A percentile compares a stretch with the other conserved stretches of the same genome.
Evolutionary conservation across 2,329 filamentous ascomycete species (phyloP).

Genomic region (Clarireedia paspali): DNA sequence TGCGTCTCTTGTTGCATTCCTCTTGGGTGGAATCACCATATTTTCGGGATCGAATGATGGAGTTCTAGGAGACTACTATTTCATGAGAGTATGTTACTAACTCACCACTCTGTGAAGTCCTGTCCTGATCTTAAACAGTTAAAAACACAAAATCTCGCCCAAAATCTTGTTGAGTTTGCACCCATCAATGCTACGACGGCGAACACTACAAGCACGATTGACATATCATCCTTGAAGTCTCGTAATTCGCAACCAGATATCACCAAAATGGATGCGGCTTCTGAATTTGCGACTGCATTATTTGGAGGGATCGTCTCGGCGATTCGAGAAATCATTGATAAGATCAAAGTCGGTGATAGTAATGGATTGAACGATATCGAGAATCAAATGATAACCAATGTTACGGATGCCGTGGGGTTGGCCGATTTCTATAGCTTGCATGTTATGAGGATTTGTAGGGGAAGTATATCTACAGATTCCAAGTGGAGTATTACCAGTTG

Average conservation of each 20-base stretch:
- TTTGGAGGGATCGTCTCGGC: background rate
- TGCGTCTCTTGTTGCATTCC: background rate
- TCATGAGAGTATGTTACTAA: background rate
- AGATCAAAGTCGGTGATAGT: background rate
- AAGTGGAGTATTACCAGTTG: background rate
- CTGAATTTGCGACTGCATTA: background rate
- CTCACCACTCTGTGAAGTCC: background rate
- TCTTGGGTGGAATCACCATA: background rate
- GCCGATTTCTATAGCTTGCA: slow-evolving; percentile 1
- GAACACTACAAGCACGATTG: background rate
- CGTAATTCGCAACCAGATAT: background rate
- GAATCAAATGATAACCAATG: background rate
- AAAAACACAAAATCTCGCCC: background rate
- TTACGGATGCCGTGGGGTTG: background rate
- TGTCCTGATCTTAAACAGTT: background rate
- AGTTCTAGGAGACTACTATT: background rate
- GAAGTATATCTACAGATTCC: background rate
- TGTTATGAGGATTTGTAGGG: background rate
- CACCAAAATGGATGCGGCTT: background rate
- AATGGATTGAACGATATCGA: background rate
- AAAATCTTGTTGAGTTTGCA: background rate
- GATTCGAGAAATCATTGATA: background rate
- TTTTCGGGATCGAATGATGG: background rate
- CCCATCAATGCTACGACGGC: background rate
- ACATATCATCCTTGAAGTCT: background rate